phyloP scores from a whole-genome alignment of 2,329 filamentous ascomycete genomes.

The Xylaria sp. region DNA sequence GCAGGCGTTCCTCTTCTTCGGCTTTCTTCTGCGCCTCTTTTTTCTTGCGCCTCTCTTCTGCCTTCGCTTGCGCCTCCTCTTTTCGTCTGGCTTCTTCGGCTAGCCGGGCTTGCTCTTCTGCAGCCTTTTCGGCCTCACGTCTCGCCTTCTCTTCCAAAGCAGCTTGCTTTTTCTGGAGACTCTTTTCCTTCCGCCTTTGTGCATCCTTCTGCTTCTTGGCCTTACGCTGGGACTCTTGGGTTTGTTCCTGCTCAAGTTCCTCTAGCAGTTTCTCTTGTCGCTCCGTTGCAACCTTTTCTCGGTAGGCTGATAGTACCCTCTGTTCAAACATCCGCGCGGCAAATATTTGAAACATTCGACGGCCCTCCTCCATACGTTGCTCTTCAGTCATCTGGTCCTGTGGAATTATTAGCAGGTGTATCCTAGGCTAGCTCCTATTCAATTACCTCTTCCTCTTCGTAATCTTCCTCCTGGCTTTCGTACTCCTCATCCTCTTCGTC shows the following conservation, averaged over 20 bases:
- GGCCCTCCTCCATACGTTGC: slow-evolving; percentile 98
- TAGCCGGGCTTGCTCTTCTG: slow-evolving; percentile 81
- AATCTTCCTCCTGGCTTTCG: slow-evolving; percentile 71
- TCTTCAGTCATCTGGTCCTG: slow-evolving; percentile 98
- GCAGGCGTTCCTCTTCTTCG: slow-evolving; percentile 86
- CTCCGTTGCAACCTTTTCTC: slow-evolving; percentile 94
- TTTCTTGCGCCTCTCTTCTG: slow-evolving; percentile 91
- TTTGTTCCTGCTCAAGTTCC: slow-evolving; percentile 87
- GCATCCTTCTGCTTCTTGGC: slow-evolving; percentile 95
- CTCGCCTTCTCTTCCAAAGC: slow-evolving; percentile 91
- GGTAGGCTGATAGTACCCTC: slow-evolving; percentile 94
- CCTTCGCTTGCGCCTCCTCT: slow-evolving; percentile 83
- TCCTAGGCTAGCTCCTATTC: slow-evolving; percentile 16
- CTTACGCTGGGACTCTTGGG: slow-evolving; percentile 80
- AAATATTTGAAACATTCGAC: slow-evolving; percentile 99
- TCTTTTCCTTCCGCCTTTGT: slow-evolving; percentile 95
- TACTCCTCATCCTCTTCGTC: slow-evolving; percentile 71
- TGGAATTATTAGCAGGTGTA: slow-evolving; percentile 52
- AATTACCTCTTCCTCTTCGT: slow-evolving; percentile 81
- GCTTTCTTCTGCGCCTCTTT: slow-evolving; percentile 90
- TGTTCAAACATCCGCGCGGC: slow-evolving; percentile 99
- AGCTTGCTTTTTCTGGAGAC: slow-evolving; percentile 85
- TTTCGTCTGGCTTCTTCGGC: slow-evolving; percentile 81
- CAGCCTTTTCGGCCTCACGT: slow-evolving; percentile 88
- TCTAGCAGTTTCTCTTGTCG: slow-evolving; percentile 90